Base-by-base conservation (phyloP, 2,329 filamentous ascomycete species). In the Neonectria ditissima region DNA sequence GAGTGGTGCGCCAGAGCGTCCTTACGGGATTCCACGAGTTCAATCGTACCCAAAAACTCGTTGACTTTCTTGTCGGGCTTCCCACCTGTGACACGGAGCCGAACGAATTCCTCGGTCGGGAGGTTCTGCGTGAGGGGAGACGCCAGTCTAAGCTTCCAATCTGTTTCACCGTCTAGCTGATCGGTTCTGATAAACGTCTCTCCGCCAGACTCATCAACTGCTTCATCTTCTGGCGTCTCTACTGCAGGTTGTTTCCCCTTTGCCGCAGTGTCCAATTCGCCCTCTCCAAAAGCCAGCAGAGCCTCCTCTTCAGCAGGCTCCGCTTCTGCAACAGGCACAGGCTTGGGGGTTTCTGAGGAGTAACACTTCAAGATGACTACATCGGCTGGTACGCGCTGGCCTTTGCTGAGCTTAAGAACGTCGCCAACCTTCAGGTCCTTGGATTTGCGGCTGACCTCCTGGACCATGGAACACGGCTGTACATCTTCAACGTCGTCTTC, bases 131-230 rank as follows among this genome's bases (percentile, higher is more conserved):
- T 95, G 26, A 98, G 80, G 0, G 92, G 89, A 13, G 94, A 96
- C 1, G 96, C 94, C 37, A 98, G 80, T 30, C 97, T 90, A 60
- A 99, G 83, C 80, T 99, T 99, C 97, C 96, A 99, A 75, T 99
- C 96, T 0, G 96, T 99, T 80, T 99, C 96, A 71, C 96, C 96
- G 74, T 99, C 96, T 10, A 99, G 85, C 76, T 99, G 96, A 78
- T 99, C 96, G 2, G 97, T 99, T 64, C 96, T 88, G 75, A 99
- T 98, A 74, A 99, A 99, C 0, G 95, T 95, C 79, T 99, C 97
- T 28, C 94, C 94, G 26, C 85, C 84, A n/a, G 86, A 80, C 18
- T 80, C 79, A 51, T 73, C 77, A 39, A 80, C 78, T 2, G 70
- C 67, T 50, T 76, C 73, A 37, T 72, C 67, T 30, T 73, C 69